Evolutionary conservation across 768 basidiomycete genomes (phyloP).

Genomic region (Tricholoma sp.): DNA sequence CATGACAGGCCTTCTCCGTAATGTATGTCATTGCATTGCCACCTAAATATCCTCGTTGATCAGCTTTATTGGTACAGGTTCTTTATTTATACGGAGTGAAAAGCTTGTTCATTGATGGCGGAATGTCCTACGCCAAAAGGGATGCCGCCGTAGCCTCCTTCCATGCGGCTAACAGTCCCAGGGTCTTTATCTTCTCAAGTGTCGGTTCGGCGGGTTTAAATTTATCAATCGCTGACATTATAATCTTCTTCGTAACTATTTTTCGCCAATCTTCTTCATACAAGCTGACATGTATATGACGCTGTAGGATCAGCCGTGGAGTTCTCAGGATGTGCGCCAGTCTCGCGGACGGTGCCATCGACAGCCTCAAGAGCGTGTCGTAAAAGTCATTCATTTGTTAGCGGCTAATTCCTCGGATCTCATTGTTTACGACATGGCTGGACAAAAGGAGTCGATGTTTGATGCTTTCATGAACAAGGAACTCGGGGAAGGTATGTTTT

Average conservation of each 20-base stretch:
- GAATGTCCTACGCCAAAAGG: slow-evolving; percentile 8
- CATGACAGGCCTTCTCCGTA: slow-evolving; percentile 9
- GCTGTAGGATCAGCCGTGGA: slow-evolving; percentile 25
- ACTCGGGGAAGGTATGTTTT: too few relatives aligned
- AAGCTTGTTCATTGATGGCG: slow-evolving; percentile 10
- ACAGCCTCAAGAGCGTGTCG: slow-evolving; percentile 20
- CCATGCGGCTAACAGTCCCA: neutral
- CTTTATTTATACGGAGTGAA: neutral
- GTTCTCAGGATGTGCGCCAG: slow-evolving; percentile 21
- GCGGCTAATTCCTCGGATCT: slow-evolving; percentile 20
- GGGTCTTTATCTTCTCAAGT: slow-evolving; percentile 12
- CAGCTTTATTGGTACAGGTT: neutral
- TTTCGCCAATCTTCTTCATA: too few relatives aligned
- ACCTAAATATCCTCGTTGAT: too few relatives aligned
- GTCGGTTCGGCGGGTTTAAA: slow-evolving; percentile 14
- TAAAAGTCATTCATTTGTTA: slow-evolving; percentile 18
- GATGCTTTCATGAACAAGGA: slow-evolving; percentile 15
- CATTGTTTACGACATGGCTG: slow-evolving; percentile 14
- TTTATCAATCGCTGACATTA: slow-evolving; percentile 3
- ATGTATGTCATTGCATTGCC: slow-evolving; percentile 10
- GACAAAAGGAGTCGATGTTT: slow-evolving; percentile 21
- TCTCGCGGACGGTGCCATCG: slow-evolving; percentile 21
- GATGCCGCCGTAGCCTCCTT: slow-evolving; percentile 7
- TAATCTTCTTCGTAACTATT: slow-evolving; percentile 14
- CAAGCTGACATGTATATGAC: neutral